Percentiles rank a stretch among this genome's conserved stretches.
Conservation (phyloP, 148 eudicot species). For the Pharnaceum exiguum region DNA sequence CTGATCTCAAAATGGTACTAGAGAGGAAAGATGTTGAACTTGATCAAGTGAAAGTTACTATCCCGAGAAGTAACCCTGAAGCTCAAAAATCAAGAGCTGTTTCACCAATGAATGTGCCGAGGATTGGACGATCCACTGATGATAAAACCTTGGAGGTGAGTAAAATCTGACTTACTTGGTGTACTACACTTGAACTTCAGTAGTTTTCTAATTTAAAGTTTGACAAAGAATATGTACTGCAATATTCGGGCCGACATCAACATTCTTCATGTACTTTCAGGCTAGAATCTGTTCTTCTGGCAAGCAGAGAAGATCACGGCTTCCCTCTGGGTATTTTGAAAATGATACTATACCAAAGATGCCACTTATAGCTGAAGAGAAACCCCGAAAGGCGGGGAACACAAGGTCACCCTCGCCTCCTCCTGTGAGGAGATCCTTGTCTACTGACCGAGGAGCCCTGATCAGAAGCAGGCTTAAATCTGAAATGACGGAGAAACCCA, state of each 20-base stretch:
- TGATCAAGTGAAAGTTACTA: constrained; percentile 50
- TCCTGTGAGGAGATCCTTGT: constrained; percentile 72
- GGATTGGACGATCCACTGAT: constrained; percentile 34
- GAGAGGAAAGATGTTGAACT: constrained; percentile 87
- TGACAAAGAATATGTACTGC: no score
- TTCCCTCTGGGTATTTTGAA: constrained; percentile 53
- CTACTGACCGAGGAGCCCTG: constrained; percentile 80
- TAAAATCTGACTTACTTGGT: neutral
- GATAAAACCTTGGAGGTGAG: constrained; percentile 59
- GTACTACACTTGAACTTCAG: no score
- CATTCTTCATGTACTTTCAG: constrained; percentile 32
- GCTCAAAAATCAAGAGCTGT: constrained; percentile 40
- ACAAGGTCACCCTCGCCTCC: constrained; percentile 82
- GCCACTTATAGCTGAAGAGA: constrained; percentile 62
- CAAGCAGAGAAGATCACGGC: constrained; percentile 61
- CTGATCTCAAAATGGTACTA: constrained; percentile 55
- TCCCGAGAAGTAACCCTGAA: constrained; percentile 28
- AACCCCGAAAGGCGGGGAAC: constrained; percentile 27
- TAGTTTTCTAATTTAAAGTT: no score
- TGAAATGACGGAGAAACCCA: constrained; percentile 44
- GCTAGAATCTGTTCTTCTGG: constrained; percentile 72
- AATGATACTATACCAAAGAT: constrained; percentile 48
- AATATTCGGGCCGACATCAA: no score
- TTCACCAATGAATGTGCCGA: constrained; percentile 62
- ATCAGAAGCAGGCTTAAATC: constrained; percentile 52